phyloP scores from a whole-genome alignment of 805 yeast genomes.

The Schwanniomyces polymorphus region DNA sequence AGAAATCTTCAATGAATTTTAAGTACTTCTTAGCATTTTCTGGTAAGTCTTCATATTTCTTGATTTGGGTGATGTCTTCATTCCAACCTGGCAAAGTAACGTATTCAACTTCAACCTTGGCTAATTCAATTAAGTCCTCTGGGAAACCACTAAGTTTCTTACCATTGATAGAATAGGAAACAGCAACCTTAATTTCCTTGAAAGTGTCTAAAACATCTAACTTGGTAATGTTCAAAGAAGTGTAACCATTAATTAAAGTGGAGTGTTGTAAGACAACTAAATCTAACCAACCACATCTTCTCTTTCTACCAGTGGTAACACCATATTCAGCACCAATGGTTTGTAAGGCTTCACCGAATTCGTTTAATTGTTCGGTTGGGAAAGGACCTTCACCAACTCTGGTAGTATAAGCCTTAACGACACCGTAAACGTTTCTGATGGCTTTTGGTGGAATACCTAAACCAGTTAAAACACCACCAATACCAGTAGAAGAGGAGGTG shows the following conservation, averaged over 20 bases:
- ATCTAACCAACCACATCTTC: conserved; percentile 99
- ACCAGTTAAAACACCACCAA: conserved; percentile 98
- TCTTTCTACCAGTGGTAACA: conserved; percentile 97
- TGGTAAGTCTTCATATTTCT: conserved; percentile 77
- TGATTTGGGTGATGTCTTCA: conserved; percentile 71
- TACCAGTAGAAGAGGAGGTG: conserved; percentile 92
- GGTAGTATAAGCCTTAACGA: conserved; percentile 97
- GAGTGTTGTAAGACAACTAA: conserved; percentile 92
- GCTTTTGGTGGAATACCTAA: conserved; percentile 91
- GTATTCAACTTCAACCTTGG: conserved; percentile 89
- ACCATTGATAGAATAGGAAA: conserved; percentile 80
- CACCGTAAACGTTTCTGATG: conserved; percentile 85
- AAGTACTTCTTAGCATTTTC: conserved; percentile 83
- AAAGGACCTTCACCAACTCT: conserved; percentile 99
- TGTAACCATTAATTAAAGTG: conserved; percentile 90
- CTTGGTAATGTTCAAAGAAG: conserved; percentile 90
- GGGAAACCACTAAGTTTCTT: conserved; percentile 80
- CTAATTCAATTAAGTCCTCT: conserved; percentile 81
- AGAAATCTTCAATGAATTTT: conserved; percentile 79
- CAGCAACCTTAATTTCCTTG: conserved; percentile 84
- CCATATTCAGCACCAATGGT: conserved; percentile 93
- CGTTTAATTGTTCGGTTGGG: conserved; percentile 95
- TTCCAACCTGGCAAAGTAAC: conserved; percentile 95
- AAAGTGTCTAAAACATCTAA: conserved; percentile 92
- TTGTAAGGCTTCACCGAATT: conserved; percentile 83